Base-by-base conservation (phyloP, 208 protist species). In the Leishmania tarentolae region DNA sequence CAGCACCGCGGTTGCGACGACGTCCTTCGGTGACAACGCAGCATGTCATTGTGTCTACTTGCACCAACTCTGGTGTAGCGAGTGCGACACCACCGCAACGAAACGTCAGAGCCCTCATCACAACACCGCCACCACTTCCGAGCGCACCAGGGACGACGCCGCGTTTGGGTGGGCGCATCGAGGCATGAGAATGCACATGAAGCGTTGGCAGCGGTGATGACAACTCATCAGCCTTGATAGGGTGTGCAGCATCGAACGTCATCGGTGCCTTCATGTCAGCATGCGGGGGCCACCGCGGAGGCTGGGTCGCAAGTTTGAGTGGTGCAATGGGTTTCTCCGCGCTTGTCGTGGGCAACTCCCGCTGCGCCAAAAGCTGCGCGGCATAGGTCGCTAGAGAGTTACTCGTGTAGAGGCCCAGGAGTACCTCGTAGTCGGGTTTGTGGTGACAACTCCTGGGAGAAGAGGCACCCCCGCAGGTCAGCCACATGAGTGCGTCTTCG, bases 331-430 rank as follows among this genome's bases (percentile, higher is more conserved):
- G 72, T 50, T 42, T 40, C 74, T 40, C 74, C 74, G 6, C 56
- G 3, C 19, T 56, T 7, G 56, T 50, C 35, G 37, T 19, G 44
- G 2, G 72, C 11, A 46, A 0, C 47, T 9, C 3, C 31, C 24
- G 74, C 56, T 65, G 74, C 35, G 50, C 24, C 74, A 80, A 24
- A 46, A 75, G 63, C 59, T 79, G 71, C 5, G 71, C 53, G 42
- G 50, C 72, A 42, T 65, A 31, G 6, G 7, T 56, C 19, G 77
- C 82, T 2, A 85, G 59, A 0, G 82, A 42, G 52, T 70, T 85
- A 61, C 77, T 82, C 24, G 76, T 76, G 35, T 65, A 79, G 31
- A 85, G 52, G 21, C 72, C 61, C 8, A 85, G 44, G 0, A 85
- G 59, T 9, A 85, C 71, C 40, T 72, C 52, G 44, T 70, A 85